These are phyloP conservation scores for Rhodotorula sp. DNA, from an alignment of 1,284 basidiomycete species.

Conservation along the genomic window DNA sequence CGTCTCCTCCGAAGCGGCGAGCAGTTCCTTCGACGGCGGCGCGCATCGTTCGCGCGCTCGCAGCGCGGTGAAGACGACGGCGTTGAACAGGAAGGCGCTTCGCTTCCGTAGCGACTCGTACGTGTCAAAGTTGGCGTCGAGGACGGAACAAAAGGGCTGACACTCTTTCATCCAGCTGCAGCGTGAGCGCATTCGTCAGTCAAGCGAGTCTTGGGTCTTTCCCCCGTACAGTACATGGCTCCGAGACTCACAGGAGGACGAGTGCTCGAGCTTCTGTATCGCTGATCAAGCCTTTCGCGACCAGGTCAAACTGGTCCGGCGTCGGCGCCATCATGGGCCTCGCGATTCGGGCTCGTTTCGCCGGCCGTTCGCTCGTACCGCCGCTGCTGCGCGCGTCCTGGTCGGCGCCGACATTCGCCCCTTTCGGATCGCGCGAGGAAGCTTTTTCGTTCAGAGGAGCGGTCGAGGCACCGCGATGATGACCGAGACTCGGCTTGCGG, in stretches of 20 bases:
- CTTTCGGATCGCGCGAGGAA: neutral
- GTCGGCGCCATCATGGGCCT: neutral
- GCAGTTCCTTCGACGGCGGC: conserved; percentile 14
- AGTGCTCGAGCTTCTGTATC: conserved; percentile 39
- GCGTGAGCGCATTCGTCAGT: neutral
- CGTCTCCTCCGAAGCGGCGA: conserved; percentile 26
- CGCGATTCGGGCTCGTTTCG: neutral
- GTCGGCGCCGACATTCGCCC: neutral
- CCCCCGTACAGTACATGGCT: no score
- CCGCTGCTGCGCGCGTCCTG: neutral
- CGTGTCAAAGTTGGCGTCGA: conserved; percentile 21
- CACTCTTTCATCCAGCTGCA: conserved; percentile 18
- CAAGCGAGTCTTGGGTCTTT: no score
- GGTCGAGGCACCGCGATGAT: no score
- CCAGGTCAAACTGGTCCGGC: conserved; percentile 13
- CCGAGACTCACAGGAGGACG: conserved; percentile 11
- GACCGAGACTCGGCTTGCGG: neutral
- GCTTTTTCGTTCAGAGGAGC: no score
- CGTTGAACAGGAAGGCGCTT: conserved; percentile 23
- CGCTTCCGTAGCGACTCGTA: conserved; percentile 15
- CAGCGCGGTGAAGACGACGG: conserved; percentile 20
- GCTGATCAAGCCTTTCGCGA: conserved; percentile 32
- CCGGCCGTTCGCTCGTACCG: neutral
- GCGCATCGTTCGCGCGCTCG: conserved; percentile 11
- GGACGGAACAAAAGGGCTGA: conserved; percentile 25